These are phyloP conservation scores for Yarrowia hollandica DNA, from an alignment of 805 yeast genomes.

Conservation along the genomic window DNA sequence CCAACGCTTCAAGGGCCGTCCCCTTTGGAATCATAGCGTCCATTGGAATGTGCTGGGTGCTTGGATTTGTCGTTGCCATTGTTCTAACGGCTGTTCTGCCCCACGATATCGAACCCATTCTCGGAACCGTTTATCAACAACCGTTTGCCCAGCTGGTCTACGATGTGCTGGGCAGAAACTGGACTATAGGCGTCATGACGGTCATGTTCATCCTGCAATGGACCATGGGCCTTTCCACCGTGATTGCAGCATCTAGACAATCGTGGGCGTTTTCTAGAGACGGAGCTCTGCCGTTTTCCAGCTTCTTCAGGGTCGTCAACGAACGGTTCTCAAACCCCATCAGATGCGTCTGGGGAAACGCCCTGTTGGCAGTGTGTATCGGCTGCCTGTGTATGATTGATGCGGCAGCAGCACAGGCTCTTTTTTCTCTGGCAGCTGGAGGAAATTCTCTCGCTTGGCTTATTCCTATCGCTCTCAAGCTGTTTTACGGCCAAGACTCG, in stretches of 20 bases:
- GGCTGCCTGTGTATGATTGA: background rate
- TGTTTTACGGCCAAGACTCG: background rate
- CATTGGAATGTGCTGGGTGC: background rate
- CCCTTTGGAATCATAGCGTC: constrained; percentile 11
- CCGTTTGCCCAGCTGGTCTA: constrained; percentile 5
- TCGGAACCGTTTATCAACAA: background rate
- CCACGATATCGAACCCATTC: background rate
- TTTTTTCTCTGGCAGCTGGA: background rate
- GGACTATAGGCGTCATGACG: background rate
- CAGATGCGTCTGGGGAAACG: constrained; percentile 7
- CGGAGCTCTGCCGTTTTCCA: background rate
- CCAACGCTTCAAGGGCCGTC: background rate
- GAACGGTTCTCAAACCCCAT: background rate
- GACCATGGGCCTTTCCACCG: background rate
- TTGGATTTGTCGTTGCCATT: background rate
- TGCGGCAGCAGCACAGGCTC: background rate
- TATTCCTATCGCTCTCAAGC: background rate
- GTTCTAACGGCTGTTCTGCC: background rate
- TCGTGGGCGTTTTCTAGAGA: constrained; percentile 1
- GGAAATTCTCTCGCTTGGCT: background rate
- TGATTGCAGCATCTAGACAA: constrained; percentile 1
- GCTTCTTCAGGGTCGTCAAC: background rate
- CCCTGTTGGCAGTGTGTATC: background rate
- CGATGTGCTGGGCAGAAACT: background rate
- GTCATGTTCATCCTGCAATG: background rate